Conservation (phyloP, 2,329 filamentous ascomycete species). For the Fusarium sp. region DNA sequence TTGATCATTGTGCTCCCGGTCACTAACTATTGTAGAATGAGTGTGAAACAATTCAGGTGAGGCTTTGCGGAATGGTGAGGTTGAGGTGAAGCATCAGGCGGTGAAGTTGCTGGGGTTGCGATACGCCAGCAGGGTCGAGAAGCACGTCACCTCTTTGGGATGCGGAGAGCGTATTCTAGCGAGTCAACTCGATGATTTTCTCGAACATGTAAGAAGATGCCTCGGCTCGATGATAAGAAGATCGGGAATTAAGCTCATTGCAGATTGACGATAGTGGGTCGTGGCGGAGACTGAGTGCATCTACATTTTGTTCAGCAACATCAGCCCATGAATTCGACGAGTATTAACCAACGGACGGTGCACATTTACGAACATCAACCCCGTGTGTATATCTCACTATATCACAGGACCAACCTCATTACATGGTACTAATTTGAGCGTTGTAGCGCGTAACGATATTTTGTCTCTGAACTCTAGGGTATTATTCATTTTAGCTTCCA, state of each 20-base stretch:
- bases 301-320: neutral
- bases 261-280: neutral
- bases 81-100: neutral
- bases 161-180: neutral
- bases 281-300: fast-evolving
- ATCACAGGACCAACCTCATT: neutral
- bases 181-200: neutral
- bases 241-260: neutral
- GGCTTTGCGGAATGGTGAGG: neutral
- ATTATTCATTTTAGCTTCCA: neutral
- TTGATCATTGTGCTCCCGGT: neutral
- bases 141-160: neutral
- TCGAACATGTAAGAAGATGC: neutral
- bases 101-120: neutral
- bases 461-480: neutral
- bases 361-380: neutral
- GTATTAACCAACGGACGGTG: fast-evolving
- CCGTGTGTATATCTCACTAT: neutral
- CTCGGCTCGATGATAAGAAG: neutral
- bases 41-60: neutral
- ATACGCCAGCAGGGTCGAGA: neutral
- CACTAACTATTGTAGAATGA: too few species aligned
- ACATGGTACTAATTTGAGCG: too few species aligned
- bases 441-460: neutral
- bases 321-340: fast-evolving